These are phyloP conservation scores for Lentinula lateritia DNA, from an alignment of 768 basidiomycete genomes.

Conservation along the genomic window DNA sequence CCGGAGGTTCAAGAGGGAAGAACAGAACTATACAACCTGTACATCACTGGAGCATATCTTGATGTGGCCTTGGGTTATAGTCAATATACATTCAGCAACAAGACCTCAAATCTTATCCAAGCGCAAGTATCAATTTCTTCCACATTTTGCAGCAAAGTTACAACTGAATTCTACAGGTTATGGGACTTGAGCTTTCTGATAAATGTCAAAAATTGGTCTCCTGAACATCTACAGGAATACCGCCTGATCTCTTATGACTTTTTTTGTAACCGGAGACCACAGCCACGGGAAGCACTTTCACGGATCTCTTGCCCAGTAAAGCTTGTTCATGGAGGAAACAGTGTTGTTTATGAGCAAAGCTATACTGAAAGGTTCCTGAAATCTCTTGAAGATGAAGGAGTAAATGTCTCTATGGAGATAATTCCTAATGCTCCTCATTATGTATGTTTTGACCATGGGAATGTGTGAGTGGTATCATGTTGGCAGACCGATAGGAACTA, in stretches of 20 bases:
- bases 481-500: too few species aligned
- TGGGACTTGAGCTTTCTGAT: background rate
- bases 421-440: slow-evolving; percentile 16
- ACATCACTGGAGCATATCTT: background rate
- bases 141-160: too few species aligned
- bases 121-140: background rate
- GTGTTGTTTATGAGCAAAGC: slow-evolving; percentile 16
- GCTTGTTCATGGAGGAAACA: slow-evolving; percentile 17
- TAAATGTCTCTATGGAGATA: slow-evolving; percentile 9
- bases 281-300: slow-evolving; percentile 9
- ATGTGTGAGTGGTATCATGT: slow-evolving; percentile 9
- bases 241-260: slow-evolving; percentile 13
- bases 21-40: background rate
- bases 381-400: slow-evolving; percentile 15
- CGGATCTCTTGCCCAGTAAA: slow-evolving; percentile 17
- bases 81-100: slow-evolving; percentile 1
- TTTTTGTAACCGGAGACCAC: slow-evolving; percentile 8
- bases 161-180: background rate
- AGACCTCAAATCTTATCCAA: background rate
- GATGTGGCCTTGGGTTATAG: background rate
- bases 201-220: slow-evolving; percentile 9
- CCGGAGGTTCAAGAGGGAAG: background rate
- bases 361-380: slow-evolving; percentile 10
- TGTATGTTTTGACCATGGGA: slow-evolving; percentile 12
- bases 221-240: slow-evolving; percentile 2